Percentiles rank a stretch among this genome's conserved stretches.
phyloP scores from a whole-genome alignment of 2,329 filamentous ascomycete genomes.

The Arachnomyces sp. region DNA sequence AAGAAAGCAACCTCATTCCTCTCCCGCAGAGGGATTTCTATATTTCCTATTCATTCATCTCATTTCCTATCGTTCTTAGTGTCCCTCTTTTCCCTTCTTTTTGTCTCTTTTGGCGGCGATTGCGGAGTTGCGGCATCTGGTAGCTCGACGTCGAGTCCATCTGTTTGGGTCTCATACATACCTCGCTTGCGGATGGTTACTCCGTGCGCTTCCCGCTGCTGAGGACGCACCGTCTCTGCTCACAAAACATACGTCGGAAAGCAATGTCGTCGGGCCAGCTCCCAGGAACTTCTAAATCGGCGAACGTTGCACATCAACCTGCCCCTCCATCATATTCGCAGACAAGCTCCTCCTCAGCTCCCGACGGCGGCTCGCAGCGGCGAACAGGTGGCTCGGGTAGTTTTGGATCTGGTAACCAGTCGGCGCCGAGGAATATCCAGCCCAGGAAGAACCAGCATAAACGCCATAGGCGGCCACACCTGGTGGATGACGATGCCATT shows the following conservation, averaged over 20 bases:
- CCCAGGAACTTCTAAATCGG: conserved; percentile 31
- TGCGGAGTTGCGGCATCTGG: too few relatives aligned
- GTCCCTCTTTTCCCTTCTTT: too few relatives aligned
- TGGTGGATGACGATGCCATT: conserved; percentile 78
- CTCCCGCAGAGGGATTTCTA: too few relatives aligned
- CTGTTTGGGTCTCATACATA: too few relatives aligned
- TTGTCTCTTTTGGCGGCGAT: too few relatives aligned
- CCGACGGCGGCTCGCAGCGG: conserved; percentile 32
- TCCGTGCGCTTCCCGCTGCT: too few relatives aligned
- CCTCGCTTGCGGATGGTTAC: too few relatives aligned
- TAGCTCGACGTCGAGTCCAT: too few relatives aligned
- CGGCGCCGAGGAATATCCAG: conserved; percentile 60
- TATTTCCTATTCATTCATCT: too few relatives aligned
- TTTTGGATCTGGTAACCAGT: conserved; percentile 29
- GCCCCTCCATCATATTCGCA: conserved; percentile 26
- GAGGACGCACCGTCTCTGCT: too few relatives aligned
- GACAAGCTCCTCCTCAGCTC: conserved; percentile 24
- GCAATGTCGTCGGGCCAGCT: conserved; percentile 36
- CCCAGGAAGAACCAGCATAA: conserved; percentile 73
- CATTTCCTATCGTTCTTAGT: too few relatives aligned
- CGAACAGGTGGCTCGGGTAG: conserved; percentile 34
- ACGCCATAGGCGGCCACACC: conserved; percentile 62
- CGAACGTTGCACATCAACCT: conserved; percentile 27
- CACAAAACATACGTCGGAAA: conserved; percentile 2
- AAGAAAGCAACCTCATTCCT: too few relatives aligned